Base-by-base conservation (phyloP, 1,284 basidiomycete species). In the Meripilus lineatus region DNA sequence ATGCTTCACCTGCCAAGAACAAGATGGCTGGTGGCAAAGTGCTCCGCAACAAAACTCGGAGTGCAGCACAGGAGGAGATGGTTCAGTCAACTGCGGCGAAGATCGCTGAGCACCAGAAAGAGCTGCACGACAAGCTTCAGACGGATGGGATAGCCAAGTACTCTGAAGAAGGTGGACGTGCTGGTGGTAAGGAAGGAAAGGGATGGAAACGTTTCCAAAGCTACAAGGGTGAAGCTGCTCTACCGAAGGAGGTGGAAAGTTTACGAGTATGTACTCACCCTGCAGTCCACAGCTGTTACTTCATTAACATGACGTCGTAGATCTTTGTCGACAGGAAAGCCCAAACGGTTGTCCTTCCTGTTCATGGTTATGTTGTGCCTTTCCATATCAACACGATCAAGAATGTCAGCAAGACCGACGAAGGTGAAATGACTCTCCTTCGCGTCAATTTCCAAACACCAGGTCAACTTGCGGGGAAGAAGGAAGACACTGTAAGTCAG, bases 331-430 rank as follows among this genome's bases (percentile, higher is more conserved):
- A 99, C 60, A 83, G 89, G 54, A 90, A 92, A 58, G 81, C 89
- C 13, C 84, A 91, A 53, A 91, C 93, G 0, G 84, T 99, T 44
- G 77, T 99, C 37, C 66, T 99, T 2, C 96, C 96, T 10, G 84
- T 99, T 54, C 84, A 98, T 58, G 95, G 95, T 3, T 98, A 88
- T 55, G 91, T 93, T 0, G 93, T 97, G 0, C 94, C 96, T 0
- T 98, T 97, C 73, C 96, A 99, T 62, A 94, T 99, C 67, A 96
- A 96, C 58, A 94, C 93, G 1, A 90, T 99, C 53, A 99, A 99
- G 69, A 99, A 97, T 60, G 89, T 89, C 26, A 93, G 89, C 72
- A 99, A 99, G 72, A 95, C 84, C 53, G 95, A 99, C 53, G 96
- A 99, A 63, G 92, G 91, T 6, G 93, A 98, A 43, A 91, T 86